Conservation (phyloP, 2,329 filamentous ascomycete genomes). For the Pseudogymnoascus sp. region DNA sequence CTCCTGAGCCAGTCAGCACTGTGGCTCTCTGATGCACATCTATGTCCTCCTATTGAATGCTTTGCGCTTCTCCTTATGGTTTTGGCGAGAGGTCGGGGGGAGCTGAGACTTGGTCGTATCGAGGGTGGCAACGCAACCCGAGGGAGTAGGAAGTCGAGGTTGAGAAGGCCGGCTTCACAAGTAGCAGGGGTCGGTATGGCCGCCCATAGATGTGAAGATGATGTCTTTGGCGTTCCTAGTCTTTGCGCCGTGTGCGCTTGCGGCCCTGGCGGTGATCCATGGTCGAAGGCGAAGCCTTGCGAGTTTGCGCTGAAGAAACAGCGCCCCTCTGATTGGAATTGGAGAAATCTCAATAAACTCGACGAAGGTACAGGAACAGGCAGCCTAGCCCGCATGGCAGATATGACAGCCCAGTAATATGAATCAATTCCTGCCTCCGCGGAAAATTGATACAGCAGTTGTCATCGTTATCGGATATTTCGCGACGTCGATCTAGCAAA, state of each 20-base stretch:
- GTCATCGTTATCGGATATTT: slow-evolving; percentile 1
- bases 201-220: slow-evolving; percentile 17
- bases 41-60: slow-evolving; percentile 12
- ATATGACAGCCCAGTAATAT: slow-evolving; percentile 1
- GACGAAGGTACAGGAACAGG: slow-evolving; percentile 38
- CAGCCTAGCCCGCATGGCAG: slow-evolving; percentile 24
- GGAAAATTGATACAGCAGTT: background rate
- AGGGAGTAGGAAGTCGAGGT: slow-evolving; percentile 23
- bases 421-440: slow-evolving; percentile 1
- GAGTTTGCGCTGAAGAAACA: slow-evolving; percentile 41
- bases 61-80: slow-evolving; percentile 3
- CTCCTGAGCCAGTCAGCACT: slow-evolving; percentile 4
- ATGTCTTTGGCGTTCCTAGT: slow-evolving; percentile 11
- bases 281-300: slow-evolving; percentile 22
- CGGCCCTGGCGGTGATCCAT: slow-evolving; percentile 16
- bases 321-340: slow-evolving; percentile 56
- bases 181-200: slow-evolving; percentile 14
- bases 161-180: slow-evolving; percentile 20
- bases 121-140: slow-evolving; percentile 8
- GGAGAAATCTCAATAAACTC: slow-evolving; percentile 62
- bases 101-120: background rate
- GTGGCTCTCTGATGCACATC: slow-evolving; percentile 16
- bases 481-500: background rate
- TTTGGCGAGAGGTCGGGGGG: background rate
- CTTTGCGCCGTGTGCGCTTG: slow-evolving; percentile 9